These are phyloP conservation scores for Serendipita sp. DNA, from an alignment of 768 basidiomycete species.

Conservation along the genomic window DNA sequence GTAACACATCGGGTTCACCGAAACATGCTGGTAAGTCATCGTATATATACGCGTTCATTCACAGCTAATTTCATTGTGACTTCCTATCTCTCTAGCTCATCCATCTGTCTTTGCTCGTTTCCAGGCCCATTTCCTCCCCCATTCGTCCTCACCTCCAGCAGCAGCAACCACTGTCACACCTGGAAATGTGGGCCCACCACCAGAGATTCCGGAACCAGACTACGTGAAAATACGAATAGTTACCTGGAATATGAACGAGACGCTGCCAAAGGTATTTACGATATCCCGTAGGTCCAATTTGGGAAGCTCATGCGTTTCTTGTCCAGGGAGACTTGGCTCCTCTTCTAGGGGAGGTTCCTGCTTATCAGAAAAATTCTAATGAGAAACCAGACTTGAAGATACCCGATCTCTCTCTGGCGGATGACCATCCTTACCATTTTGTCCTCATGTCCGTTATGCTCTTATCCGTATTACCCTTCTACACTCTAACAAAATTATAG, in stretches of 20 bases:
- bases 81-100: not conserved
- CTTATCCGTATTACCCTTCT: not conserved
- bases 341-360: constrained; percentile 44
- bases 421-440: constrained; percentile 56
- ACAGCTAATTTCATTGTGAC: not conserved
- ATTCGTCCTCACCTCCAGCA: constrained; percentile 14
- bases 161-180: constrained; percentile 15
- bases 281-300: not conserved
- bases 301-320: not conserved
- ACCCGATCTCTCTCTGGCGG: constrained; percentile 34
- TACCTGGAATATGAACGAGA: constrained; percentile 82
- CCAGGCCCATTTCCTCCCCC: constrained; percentile 30
- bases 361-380: constrained; percentile 21
- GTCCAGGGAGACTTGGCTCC: constrained; percentile 56
- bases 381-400: constrained; percentile 19
- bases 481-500: constrained; percentile 18
- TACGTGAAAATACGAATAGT: constrained; percentile 52
- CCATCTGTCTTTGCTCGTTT: constrained; percentile 29
- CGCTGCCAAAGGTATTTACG: constrained; percentile 45
- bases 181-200: constrained; percentile 15
- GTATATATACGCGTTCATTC: not conserved
- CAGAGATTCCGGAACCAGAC: constrained; percentile 2
- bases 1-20: not conserved
- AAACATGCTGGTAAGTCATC: not conserved
- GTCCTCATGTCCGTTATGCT: constrained; percentile 47